phyloP scores from a whole-genome alignment of 2,329 filamentous ascomycete species.

The Chaetomium olivaceum region DNA sequence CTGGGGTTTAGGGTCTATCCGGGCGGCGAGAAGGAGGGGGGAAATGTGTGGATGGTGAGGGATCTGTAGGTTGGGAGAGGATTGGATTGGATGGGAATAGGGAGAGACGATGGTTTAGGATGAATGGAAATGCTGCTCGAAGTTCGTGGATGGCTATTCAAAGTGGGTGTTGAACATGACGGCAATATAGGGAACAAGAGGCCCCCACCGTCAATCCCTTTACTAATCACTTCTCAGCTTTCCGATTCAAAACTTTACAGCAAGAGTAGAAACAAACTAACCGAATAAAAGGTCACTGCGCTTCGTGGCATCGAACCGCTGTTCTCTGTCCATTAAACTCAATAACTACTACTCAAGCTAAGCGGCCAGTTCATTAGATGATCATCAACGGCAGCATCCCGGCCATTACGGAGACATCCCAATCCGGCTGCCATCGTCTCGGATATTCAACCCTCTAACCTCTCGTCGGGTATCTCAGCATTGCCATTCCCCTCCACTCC shows the following conservation, averaged over 20 bases:
- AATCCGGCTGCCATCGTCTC: not conserved
- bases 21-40: conserved; percentile 40
- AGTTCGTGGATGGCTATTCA: not conserved
- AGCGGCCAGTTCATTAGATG: not conserved
- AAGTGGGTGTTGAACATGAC: not conserved
- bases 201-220: not conserved
- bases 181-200: not conserved
- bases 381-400: not conserved
- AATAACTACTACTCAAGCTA: not conserved
- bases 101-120: not conserved
- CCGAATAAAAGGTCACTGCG: not conserved
- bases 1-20: conserved; percentile 46
- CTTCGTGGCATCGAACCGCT: not conserved
- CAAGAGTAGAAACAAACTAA: too few species aligned
- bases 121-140: not conserved
- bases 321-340: not conserved
- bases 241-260: not conserved
- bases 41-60: conserved; percentile 46
- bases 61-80: conserved; percentile 38
- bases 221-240: not conserved
- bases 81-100: not conserved
- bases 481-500: not conserved
- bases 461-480: not conserved
- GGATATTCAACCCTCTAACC: not conserved
- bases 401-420: too few species aligned